Evolutionary conservation across 345 rosid species (phyloP).

Genomic region (Nasturtium officinale): DNA sequence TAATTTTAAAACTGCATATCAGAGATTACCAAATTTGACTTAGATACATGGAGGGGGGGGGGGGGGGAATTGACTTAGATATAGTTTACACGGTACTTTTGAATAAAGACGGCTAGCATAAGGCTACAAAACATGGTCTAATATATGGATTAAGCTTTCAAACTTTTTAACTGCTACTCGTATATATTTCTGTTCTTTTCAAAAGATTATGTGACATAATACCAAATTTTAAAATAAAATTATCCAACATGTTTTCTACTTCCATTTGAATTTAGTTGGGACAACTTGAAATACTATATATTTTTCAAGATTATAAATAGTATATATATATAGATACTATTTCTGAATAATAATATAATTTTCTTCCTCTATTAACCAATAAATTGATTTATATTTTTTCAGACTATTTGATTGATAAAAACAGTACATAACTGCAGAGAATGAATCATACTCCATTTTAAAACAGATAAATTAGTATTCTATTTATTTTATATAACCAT

Average conservation of each 20-base stretch:
- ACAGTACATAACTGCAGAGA: neutral
- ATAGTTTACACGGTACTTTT: neutral
- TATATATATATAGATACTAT: neutral
- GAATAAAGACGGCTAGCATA: neutral
- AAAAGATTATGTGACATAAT: neutral
- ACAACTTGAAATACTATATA: neutral
- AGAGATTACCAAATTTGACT: neutral
- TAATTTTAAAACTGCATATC: neutral
- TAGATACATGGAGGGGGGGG: too few species aligned
- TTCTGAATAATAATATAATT: neutral
- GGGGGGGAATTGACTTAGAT: conserved; percentile 15
- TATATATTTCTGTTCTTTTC: neutral
- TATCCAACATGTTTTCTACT: neutral
- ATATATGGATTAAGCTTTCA: conserved; percentile 16
- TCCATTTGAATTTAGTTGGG: neutral
- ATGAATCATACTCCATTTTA: neutral
- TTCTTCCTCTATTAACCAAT: neutral
- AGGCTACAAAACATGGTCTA: conserved; percentile 7
- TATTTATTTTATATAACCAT: neutral
- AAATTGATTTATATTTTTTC: neutral
- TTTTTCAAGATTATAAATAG: neutral
- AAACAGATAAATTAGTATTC: neutral
- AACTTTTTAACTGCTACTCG: neutral
- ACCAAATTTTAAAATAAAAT: neutral
- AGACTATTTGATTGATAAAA: neutral